Base-by-base conservation (phyloP, 78 protist species). In the Dictyostelium brefeldianum region DNA sequence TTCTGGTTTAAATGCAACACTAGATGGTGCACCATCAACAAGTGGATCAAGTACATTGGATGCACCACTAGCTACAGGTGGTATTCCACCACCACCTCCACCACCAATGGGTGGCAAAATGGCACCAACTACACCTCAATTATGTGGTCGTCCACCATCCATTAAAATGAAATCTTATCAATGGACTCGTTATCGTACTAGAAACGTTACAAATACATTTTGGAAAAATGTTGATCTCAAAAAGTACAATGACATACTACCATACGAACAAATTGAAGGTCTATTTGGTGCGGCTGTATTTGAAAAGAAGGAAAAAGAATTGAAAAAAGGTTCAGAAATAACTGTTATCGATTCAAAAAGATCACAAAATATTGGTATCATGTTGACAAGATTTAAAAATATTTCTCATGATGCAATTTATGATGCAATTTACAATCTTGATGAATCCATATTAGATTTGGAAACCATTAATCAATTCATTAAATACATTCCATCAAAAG, bases 301-400 rank as follows among this genome's bases (percentile, higher is more conserved):
- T 74, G 96, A 93, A 54, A 93, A 87, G 81, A 93, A 83, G 41
- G 87, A 81, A 56, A 70, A 59, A 53, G 93, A 93, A 73, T 17
- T 54, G n/a, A 84, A 93, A 27, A 87, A 87, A 47, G 81, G 74
- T 7, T 27, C 62, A 5, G 91, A 78, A 41, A 70, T 93, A n/a
- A 93, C 92, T 0, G 81, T 89, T 2, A 84, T 94, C 36, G 96
- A 94, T 69, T 0, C 91, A 25, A 94, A 94, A 75, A 92, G 91
- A 74, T 89, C 96, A 22, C 93, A 94, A 46, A 94, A 94, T 29
- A 57, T 94, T 46, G 96, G 96, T 47, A 87, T 87, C 51, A 67
- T 87, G 3, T 18, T 87, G 27, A 31, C 74, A 9, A 25, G 93
- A 36, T 87, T 87, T 54, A 87, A 87, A 54, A 62, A 48, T 11